Evolutionary conservation across 2,329 filamentous ascomycete genomes (phyloP).

Genomic region (Colletotrichum viniferum): DNA sequence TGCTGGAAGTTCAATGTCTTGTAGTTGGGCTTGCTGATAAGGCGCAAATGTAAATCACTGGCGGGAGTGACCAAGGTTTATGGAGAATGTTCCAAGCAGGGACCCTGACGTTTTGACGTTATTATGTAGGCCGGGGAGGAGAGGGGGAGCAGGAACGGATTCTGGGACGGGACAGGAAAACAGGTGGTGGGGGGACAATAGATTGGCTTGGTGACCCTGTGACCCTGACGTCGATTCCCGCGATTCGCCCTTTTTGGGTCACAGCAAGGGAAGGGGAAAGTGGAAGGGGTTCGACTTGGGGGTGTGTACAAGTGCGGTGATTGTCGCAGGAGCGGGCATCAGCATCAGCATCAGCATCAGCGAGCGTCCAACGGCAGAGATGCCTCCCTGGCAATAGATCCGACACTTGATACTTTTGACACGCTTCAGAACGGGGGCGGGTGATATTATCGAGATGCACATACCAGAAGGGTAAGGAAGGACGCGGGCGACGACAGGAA

Average conservation of each 20-base stretch:
- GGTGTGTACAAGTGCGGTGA: constrained; percentile 6
- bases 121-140: constrained; percentile 10
- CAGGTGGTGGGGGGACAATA: constrained; percentile 22
- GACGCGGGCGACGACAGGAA: background rate
- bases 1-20: background rate
- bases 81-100: background rate
- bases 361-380: background rate
- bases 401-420: background rate
- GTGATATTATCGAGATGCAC: constrained; percentile 17
- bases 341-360: background rate
- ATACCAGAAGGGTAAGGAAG: background rate
- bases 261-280: constrained; percentile 18
- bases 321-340: background rate
- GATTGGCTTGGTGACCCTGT: constrained; percentile 20
- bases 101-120: constrained; percentile 12
- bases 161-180: constrained; percentile 5
- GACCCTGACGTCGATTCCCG: constrained; percentile 21
- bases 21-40: background rate
- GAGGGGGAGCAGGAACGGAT: constrained; percentile 2
- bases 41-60: background rate
- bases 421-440: background rate
- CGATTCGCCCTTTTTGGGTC: constrained; percentile 22
- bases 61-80: background rate
- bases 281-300: constrained; percentile 4
- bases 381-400: background rate